Conservation (phyloP, 1,284 basidiomycete species). For the Sphaerobolus stellatus region DNA sequence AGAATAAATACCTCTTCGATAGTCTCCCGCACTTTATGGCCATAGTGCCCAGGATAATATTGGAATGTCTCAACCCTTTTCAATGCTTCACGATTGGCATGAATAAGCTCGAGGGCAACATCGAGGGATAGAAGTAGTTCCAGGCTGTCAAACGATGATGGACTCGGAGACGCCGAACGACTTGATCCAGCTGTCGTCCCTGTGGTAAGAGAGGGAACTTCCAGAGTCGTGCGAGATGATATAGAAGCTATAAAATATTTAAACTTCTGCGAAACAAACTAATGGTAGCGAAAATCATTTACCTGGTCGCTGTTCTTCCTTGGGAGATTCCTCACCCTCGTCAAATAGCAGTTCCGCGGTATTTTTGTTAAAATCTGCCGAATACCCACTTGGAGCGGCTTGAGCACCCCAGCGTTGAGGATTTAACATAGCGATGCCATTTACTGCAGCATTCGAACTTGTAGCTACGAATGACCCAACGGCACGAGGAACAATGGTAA, state of each 20-base stretch:
- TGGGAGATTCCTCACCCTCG: constrained; percentile 48
- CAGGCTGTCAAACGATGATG: constrained; percentile 54
- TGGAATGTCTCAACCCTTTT: constrained; percentile 91
- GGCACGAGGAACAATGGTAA: constrained; percentile 93
- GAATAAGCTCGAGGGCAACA: constrained; percentile 87
- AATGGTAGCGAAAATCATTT: background rate
- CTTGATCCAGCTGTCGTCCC: constrained; percentile 12
- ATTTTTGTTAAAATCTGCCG: constrained; percentile 36
- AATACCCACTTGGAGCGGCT: constrained; percentile 36
- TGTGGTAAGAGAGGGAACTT: constrained; percentile 12
- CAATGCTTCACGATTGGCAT: constrained; percentile 85
- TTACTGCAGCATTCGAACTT: constrained; percentile 70
- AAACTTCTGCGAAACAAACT: background rate
- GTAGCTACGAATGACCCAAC: constrained; percentile 71
- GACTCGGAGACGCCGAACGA: constrained; percentile 15
- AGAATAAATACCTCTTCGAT: constrained; percentile 92
- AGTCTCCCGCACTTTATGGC: constrained; percentile 79
- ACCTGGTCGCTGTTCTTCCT: constrained; percentile 13
- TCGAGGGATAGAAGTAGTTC: constrained; percentile 91
- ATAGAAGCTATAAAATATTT: constrained; percentile 13
- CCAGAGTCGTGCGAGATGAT: constrained; percentile 14
- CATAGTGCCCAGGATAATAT: constrained; percentile 81
- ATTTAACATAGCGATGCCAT: constrained; percentile 84
- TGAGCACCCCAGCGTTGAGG: constrained; percentile 72
- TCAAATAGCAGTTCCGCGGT: constrained; percentile 45